Conservation (phyloP, 2,329 filamentous ascomycete species). For the Fusarium marasasianum region DNA sequence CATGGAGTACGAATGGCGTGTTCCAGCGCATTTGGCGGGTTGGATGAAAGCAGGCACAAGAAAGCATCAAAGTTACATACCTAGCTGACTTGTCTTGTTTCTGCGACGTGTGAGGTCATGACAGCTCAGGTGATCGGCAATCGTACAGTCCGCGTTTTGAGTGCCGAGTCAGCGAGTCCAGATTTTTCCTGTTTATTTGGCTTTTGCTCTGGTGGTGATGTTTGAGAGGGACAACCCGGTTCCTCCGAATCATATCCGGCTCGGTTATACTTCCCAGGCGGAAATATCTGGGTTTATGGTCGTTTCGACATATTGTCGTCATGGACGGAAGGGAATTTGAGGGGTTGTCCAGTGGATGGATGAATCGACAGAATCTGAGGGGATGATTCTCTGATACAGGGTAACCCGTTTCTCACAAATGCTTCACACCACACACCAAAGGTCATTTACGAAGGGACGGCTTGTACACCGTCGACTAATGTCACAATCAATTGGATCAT, state of each 20-base stretch:
- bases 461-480: not conserved
- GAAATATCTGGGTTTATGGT: not conserved
- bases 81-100: not conserved
- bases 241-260: conserved; percentile 6
- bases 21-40: not conserved
- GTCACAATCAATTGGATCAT: not conserved
- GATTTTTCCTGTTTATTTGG: conserved; percentile 23
- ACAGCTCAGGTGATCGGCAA: conserved; percentile 17
- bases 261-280: not conserved
- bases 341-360: not conserved
- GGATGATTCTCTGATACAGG: not conserved
- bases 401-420: not conserved
- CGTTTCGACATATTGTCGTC: conserved; percentile 17
- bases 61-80: not conserved
- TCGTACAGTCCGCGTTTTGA: conserved; percentile 3
- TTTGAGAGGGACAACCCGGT: conserved; percentile 10
- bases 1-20: not conserved
- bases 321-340: not conserved
- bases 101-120: conserved; percentile 24
- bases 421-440: not conserved
- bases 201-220: conserved; percentile 1
- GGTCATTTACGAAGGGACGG: not conserved
- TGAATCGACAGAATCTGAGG: not conserved
- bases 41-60: not conserved
- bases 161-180: conserved; percentile 10